Evolutionary conservation across 1,284 basidiomycete genomes (phyloP), one percentile per base, ranked within the genome.

Genomic region (Pseudozyma sp.): DNA sequence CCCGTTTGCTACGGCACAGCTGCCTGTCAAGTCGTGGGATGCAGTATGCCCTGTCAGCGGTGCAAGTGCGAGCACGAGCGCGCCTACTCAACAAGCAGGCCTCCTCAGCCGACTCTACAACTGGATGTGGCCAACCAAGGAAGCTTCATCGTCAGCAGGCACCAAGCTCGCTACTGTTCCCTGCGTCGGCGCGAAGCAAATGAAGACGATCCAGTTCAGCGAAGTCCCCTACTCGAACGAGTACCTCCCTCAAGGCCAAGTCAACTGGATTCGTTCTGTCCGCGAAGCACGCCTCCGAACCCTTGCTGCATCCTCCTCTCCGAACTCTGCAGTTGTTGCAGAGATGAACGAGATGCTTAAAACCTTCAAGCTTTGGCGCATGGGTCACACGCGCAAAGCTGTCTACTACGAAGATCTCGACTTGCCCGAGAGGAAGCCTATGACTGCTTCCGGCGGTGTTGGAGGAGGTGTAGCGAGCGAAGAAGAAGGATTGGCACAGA

Each of bases 321-420:
- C 65, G 16, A 38, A 69, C 38, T 69, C 65, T 19, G 42, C 54
- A 9, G 62, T 69, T 13, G 34, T 55, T 11, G 25, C 8, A 19
- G 71, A 74, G 62, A 65, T 74, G 58, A 49, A 61, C 34, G 66
- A 74, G 50, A 74, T 74, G 71, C 54, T 69, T 45, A 69, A 69
- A 35, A 74, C 66, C 16, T 74, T 74, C 49, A 69, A 65, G 52
- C 66, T 74, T 18, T 74, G 71, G 71, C 43, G 71, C 25, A 74
- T 74, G 71, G 71, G 71, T 1, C 71, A 74, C 34, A 74, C 71
- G 48, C 53, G 71, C n/a, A 74, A 74, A 43, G 71, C 71, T 9
- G 62, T 74, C 9, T 74, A 74, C 49, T 74, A 74, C 36, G 71
- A 74, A 36, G 62, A 74, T 45, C 58, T 74, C 3, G 12, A 74